Base-by-base conservation (phyloP, 2,329 filamentous ascomycete genomes). In the Xylaria sp. region DNA sequence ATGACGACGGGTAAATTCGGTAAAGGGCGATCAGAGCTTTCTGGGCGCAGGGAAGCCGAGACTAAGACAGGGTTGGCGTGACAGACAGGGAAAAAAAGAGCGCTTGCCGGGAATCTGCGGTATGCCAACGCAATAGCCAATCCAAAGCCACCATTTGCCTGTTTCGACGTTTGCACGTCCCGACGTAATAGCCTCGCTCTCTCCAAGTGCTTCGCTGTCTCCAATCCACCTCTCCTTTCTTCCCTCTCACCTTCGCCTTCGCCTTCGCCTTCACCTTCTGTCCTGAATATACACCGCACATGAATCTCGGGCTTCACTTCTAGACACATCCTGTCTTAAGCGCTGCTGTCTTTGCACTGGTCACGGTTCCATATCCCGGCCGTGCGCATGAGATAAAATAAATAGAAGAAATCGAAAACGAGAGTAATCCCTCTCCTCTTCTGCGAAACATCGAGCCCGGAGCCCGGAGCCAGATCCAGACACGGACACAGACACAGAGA, bases 1-100 rank as follows among this genome's bases (percentile, higher is more conserved):
- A 69, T 60, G 56, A 69, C 48, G 62, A 60, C 69, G 70, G 68
- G 69, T 72, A 71, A 70, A 72, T 71, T 69, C 69, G 69, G 61
- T 63, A 37, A 25, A 39, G 39, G 10, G 18, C 56, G 46, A 12
- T 39, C 51, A 46, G 63, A 68, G 34, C 56, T 48, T 20, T 44
- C 31, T 46, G 13, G 39, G 5, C 23, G 9, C 25, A 41, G 63
- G 34, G 15, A n/a, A 48, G 55, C 55, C 55, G 55, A 46, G 23
- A 59, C 44, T 20, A 59, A 58, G 31, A 25, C 54, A 41, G 54
- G 62, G 46, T 59, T 41, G 54, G 66, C 56, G 31, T 34, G 41
- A 64, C 67, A 44, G 51, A 54, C 50, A 50, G 39, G 55, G 55
- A 63, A 48, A 63, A 71, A 69, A 69, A 66, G 58, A 66, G 55